These are phyloP conservation scores for Paraphoma chrysanthemicola DNA, from an alignment of 2,329 filamentous ascomycete genomes.

Conservation along the genomic window DNA sequence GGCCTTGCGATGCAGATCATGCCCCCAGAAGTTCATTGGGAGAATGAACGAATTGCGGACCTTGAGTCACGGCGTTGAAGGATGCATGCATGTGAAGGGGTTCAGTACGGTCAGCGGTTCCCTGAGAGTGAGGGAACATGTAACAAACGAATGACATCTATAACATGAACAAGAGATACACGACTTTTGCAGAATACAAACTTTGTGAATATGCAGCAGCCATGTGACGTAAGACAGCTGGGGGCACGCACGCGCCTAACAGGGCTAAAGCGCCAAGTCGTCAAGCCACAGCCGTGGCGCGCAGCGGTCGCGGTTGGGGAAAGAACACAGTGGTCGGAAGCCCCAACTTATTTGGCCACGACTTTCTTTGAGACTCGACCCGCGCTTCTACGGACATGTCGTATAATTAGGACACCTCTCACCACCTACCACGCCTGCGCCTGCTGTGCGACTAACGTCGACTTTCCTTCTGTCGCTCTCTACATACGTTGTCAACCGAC, in stretches of 20 bases:
- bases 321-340: constrained; percentile 41
- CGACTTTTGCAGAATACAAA: no score
- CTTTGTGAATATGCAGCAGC: no score
- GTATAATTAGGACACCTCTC: constrained; percentile 20
- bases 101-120: background rate
- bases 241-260: no score
- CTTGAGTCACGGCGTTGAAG: background rate
- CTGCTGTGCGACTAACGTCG: constrained; percentile 15
- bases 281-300: constrained; percentile 26
- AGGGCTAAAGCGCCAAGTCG: constrained; percentile 7
- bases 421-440: constrained; percentile 21
- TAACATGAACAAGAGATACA: background rate
- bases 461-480: constrained; percentile 24
- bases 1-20: background rate
- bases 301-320: constrained; percentile 20
- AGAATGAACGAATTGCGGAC: background rate
- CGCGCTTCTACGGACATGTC: constrained; percentile 29
- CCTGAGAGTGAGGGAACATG: background rate
- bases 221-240: background rate
- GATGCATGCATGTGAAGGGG: background rate
- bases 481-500: constrained; percentile 18
- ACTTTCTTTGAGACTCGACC: constrained; percentile 37
- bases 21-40: background rate
- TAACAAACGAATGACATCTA: background rate
- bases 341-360: constrained; percentile 29